Percentiles rank a stretch among this genome's conserved stretches.
Conservation (phyloP, 2,329 filamentous ascomycete genomes). For the Cladosporium colombiae region DNA sequence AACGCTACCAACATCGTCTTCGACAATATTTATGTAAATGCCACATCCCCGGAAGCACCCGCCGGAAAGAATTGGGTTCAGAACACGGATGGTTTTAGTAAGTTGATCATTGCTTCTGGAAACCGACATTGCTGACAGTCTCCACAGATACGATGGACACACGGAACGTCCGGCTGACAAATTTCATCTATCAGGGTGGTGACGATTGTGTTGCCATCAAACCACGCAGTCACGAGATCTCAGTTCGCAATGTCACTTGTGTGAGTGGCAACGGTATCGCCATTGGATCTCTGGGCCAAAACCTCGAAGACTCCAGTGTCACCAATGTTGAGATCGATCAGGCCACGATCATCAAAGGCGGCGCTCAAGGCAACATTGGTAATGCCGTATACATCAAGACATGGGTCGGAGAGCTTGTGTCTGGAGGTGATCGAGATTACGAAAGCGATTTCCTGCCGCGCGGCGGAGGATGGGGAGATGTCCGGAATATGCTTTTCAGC, state of each 20-base stretch:
- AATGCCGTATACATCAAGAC: slow-evolving; percentile 59
- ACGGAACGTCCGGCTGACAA: slow-evolving; percentile 51
- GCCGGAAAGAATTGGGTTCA: slow-evolving; percentile 58
- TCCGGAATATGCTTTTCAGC: slow-evolving; percentile 53
- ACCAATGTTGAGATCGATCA: slow-evolving; percentile 52
- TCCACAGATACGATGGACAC: slow-evolving; percentile 56
- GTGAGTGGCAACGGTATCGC: slow-evolving; percentile 56
- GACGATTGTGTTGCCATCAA: slow-evolving; percentile 65
- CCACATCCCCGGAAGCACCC: slow-evolving; percentile 52
- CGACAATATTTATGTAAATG: slow-evolving; percentile 54
- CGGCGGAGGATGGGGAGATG: slow-evolving; percentile 57
- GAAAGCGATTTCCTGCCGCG: slow-evolving; percentile 52
- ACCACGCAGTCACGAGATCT: slow-evolving; percentile 61
- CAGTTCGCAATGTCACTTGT: slow-evolving; percentile 56
- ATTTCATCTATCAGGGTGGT: slow-evolving; percentile 58
- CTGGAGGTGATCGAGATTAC: slow-evolving; percentile 45
- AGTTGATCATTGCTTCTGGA: neutral
- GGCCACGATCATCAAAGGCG: slow-evolving; percentile 48
- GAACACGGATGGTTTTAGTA: slow-evolving; percentile 57
- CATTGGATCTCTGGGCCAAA: slow-evolving; percentile 56
- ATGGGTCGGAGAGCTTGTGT: slow-evolving; percentile 53
- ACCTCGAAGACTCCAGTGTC: slow-evolving; percentile 56
- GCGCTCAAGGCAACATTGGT: slow-evolving; percentile 46
- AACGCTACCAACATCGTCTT: slow-evolving; percentile 57
- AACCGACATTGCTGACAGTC: neutral